phyloP scores from a whole-genome alignment of 441 rosid genomes.

The Rhodomyrtus psidioides region DNA sequence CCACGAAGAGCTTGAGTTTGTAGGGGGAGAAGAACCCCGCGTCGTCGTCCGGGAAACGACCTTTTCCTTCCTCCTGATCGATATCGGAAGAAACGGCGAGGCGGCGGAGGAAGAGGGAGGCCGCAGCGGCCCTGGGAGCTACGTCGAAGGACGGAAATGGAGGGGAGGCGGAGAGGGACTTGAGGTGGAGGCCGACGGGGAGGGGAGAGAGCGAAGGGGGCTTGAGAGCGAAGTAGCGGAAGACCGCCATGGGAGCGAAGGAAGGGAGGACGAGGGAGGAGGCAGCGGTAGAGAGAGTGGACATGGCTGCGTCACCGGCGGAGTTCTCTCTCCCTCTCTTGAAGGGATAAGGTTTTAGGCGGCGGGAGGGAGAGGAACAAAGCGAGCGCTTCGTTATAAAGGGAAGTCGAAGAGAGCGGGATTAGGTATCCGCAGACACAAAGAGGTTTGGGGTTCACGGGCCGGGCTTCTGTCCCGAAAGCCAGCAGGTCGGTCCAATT shows the following conservation, averaged over 20 bases:
- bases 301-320: not conserved
- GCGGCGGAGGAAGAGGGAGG: constrained; percentile 37
- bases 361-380: not conserved
- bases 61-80: constrained; percentile 33
- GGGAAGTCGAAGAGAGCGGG: too few relatives aligned
- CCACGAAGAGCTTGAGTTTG: constrained; percentile 83
- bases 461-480: too few relatives aligned
- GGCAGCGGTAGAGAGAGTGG: constrained; percentile 10
- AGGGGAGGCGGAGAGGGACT: constrained; percentile 18
- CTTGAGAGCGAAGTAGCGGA: constrained; percentile 26
- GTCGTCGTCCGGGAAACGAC: constrained; percentile 18
- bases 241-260: constrained; percentile 33
- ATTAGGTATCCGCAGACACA: too few relatives aligned
- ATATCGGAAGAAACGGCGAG: constrained; percentile 64
- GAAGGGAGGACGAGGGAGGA: constrained; percentile 52
- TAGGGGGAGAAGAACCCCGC: constrained; percentile 58
- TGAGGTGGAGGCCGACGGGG: not conserved
- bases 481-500: too few relatives aligned
- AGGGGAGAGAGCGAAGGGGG: constrained; percentile 15
- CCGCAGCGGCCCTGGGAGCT: constrained; percentile 1
- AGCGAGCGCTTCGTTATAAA: not conserved
- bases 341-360: constrained; percentile 21
- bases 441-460: too few relatives aligned
- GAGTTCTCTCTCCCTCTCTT: not conserved
- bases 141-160: constrained; percentile 20